phyloP scores from a whole-genome alignment of 2,329 filamentous ascomycete species.

The Microsporum ferrugineum region DNA sequence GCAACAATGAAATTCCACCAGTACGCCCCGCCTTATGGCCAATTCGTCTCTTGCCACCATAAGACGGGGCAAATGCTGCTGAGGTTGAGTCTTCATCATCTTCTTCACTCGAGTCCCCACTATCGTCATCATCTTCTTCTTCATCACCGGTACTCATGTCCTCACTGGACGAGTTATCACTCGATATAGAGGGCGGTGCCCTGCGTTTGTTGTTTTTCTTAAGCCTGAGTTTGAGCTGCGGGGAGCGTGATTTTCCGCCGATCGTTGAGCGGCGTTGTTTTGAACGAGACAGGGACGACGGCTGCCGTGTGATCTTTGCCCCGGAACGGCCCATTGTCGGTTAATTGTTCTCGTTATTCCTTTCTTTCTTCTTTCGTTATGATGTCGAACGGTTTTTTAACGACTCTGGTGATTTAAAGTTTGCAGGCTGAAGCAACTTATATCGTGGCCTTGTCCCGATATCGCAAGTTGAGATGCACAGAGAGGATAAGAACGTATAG shows the following conservation, averaged over 20 bases:
- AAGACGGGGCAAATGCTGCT: conserved; percentile 33
- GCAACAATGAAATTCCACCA: conserved; percentile 18
- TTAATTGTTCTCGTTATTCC: not conserved
- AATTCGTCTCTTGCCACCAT: conserved; percentile 25
- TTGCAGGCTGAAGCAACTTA: not conserved
- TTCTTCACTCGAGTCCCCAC: conserved; percentile 16
- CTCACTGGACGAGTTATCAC: conserved; percentile 29
- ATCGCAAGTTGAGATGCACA: not conserved
- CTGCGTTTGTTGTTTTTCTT: conserved; percentile 13
- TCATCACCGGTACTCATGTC: conserved; percentile 27
- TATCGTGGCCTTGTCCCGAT: not conserved
- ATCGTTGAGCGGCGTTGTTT: conserved; percentile 10
- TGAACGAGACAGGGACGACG: not conserved
- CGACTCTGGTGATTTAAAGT: not conserved
- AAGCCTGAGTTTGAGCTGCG: conserved; percentile 4
- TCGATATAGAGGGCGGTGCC: conserved; percentile 17
- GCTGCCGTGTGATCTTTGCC: not conserved
- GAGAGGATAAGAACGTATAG: not conserved
- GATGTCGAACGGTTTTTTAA: not conserved
- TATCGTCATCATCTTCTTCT: conserved; percentile 22
- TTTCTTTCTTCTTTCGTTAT: not conserved
- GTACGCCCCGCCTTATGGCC: conserved; percentile 33
- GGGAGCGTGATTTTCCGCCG: conserved; percentile 7
- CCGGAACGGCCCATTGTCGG: not conserved
- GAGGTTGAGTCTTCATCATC: conserved; percentile 36